These are phyloP conservation scores for Exophiala phaeomuriformis DNA, from an alignment of 2,329 filamentous ascomycete genomes.

Conservation along the genomic window DNA sequence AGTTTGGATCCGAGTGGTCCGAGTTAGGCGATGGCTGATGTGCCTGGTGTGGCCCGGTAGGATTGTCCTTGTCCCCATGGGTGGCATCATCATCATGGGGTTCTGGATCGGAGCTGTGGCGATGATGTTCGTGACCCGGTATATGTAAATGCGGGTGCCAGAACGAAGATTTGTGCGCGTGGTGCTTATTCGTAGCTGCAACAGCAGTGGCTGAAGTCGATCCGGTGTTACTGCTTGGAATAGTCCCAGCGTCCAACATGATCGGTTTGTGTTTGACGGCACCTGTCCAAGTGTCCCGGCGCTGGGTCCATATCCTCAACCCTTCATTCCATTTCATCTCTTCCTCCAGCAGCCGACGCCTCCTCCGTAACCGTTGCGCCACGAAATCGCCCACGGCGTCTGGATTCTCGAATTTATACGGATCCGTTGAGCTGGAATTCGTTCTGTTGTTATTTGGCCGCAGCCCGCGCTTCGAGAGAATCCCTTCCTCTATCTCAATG, in stretches of 20 bases:
- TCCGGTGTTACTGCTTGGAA: background rate
- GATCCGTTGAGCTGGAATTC: slow-evolving; percentile 17
- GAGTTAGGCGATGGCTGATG: too few species aligned
- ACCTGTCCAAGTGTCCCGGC: slow-evolving; percentile 79
- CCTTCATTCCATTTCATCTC: slow-evolving; percentile 75
- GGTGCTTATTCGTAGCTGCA: background rate
- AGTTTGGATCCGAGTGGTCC: background rate
- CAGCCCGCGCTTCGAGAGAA: background rate
- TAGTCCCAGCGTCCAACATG: background rate
- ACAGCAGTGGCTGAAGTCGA: background rate
- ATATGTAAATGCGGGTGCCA: background rate
- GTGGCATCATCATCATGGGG: too few species aligned
- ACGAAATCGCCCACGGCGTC: slow-evolving; percentile 37
- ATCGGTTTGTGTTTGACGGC: slow-evolving; percentile 43
- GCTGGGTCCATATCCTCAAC: slow-evolving; percentile 66
- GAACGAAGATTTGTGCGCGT: slow-evolving; percentile 9
- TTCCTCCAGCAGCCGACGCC: slow-evolving; percentile 52
- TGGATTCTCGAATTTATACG: slow-evolving; percentile 37
- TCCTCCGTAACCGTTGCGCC: slow-evolving; percentile 48
- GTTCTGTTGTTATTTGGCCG: background rate
- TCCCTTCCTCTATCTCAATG: slow-evolving; percentile 14
- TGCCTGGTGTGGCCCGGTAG: too few species aligned
- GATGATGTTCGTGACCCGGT: too few species aligned
- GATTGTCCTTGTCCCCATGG: too few species aligned
- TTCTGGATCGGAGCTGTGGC: too few species aligned